Base-by-base conservation (phyloP, 495 filamentous ascomycete genomes). In the Talaromyces nanjingensis region DNA sequence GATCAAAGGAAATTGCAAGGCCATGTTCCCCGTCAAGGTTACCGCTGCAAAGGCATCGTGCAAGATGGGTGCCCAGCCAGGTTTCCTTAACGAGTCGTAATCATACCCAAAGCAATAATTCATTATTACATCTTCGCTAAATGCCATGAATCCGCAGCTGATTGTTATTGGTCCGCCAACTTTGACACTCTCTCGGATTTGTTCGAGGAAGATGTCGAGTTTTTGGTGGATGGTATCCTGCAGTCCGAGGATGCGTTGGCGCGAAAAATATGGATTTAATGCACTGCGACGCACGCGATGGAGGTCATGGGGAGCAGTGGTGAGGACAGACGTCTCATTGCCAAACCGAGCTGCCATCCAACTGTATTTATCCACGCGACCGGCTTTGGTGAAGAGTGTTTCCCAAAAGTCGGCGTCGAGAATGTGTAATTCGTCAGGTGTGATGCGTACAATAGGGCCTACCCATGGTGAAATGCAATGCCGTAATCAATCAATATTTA, bases 391-490 rank as follows among this genome's bases (percentile, higher is more conserved):
- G 24, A 73, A 77, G 6, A 78, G 72, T n/a, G 73, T 70, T 6
- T 74, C 71, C 60, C 74, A 77, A 31, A 71, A 77, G 20, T 62
- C 61, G 0, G 73, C 64, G 27, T 78, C 76, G 27, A 71, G 72
- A 59, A 77, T 70, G 59, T 81, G 79, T 2, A 87, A 62, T 65
- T 86, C 81, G 12, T 72, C 47, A 0, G 84, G 84, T 31, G 70
- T 78, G 52, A 86, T 74, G 7, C 84, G 77, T n/a, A 85, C 68
- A 54, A 85, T 81, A 2, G 83, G 81, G 0, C 81, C 82, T 83
- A 49, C 31, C 27, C n/a, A 12, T 27, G 18, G 57, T 59, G 31
- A 59, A 39, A 39, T 39, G 57, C 34, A 27, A 42, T 49, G 31
- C 18, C 59, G 6, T 64, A 58, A 59, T 27, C 27, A 54, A 65